phyloP scores from a whole-genome alignment of 805 yeast genomes.

The Wickerhamomyces silvicola region DNA sequence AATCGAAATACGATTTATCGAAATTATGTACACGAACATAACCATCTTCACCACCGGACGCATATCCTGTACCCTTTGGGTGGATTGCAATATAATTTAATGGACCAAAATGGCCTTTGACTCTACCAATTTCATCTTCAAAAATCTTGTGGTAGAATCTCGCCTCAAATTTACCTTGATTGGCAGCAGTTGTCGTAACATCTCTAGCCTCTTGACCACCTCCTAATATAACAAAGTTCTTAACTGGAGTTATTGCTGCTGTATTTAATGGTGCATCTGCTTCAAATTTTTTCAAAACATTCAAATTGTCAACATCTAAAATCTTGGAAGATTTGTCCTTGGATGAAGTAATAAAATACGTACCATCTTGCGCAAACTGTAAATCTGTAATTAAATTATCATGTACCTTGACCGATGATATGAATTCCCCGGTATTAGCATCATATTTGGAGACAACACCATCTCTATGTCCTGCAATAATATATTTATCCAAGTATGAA shows the following conservation, averaged over 20 bases:
- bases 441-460: conserved; percentile 81
- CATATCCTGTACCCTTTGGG: conserved; percentile 88
- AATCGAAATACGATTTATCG: conserved; percentile 89
- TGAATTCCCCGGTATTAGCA: conserved; percentile 64
- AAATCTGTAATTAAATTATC: conserved; percentile 78
- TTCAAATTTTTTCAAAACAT: conserved; percentile 63
- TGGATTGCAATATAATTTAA: conserved; percentile 88
- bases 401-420: conserved; percentile 58
- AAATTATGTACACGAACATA: conserved; percentile 89
- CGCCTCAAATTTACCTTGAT: conserved; percentile 95
- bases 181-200: conserved; percentile 92
- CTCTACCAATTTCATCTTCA: conserved; percentile 94
- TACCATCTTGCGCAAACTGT: conserved; percentile 79
- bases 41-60: conserved; percentile 99
- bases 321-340: conserved; percentile 83
- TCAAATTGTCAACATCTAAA: conserved; percentile 70
- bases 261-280: conserved; percentile 94
- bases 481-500: conserved; percentile 67
- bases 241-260: conserved; percentile 89
- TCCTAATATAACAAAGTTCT: conserved; percentile 88
- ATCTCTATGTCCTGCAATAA: conserved; percentile 83
- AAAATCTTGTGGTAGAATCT: conserved; percentile 92
- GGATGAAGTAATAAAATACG: conserved; percentile 89
- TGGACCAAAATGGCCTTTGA: conserved; percentile 99
- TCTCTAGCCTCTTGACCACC: conserved; percentile 99